These are phyloP conservation scores for Pseudocercospora cruenta DNA, from an alignment of 2,329 filamentous ascomycete genomes.

Conservation along the genomic window DNA sequence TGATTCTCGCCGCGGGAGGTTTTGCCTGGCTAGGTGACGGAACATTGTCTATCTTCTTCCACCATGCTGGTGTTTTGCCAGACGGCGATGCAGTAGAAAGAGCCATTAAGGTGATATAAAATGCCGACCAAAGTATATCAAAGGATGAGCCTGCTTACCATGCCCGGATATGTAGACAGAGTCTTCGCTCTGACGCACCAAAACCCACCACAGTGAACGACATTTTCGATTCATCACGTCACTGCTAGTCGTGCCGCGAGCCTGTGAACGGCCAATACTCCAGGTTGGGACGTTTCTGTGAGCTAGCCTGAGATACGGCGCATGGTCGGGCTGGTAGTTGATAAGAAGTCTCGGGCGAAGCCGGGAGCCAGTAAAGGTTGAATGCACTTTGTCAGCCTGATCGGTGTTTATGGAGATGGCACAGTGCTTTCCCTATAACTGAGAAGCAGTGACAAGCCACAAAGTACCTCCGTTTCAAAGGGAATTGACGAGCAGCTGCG, in stretches of 20 bases:
- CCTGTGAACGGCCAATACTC: background rate
- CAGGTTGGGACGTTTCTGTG: background rate
- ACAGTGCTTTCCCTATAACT: background rate
- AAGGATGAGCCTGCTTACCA: background rate
- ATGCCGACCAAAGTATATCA: background rate
- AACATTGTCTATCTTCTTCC: background rate
- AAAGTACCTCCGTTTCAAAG: background rate
- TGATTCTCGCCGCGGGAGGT: constrained; percentile 12
- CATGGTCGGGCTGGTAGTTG: background rate
- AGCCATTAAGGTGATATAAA: constrained; percentile 2
- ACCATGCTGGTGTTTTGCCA: constrained; percentile 9
- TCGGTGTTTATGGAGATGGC: background rate
- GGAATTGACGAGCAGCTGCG: background rate
- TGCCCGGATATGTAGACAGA: background rate
- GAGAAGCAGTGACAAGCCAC: background rate
- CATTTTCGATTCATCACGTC: constrained; percentile 2
- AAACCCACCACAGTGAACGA: background rate
- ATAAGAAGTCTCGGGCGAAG: background rate
- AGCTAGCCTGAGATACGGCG: background rate
- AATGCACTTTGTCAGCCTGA: background rate
- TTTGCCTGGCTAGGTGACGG: background rate
- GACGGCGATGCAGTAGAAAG: background rate
- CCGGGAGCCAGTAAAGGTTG: background rate
- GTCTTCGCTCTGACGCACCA: background rate
- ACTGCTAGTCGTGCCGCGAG: background rate